A percentile compares a stretch with the other conserved stretches of the same genome.
Conservation (phyloP, 805 yeast species). For the Barnettozyma californica region DNA sequence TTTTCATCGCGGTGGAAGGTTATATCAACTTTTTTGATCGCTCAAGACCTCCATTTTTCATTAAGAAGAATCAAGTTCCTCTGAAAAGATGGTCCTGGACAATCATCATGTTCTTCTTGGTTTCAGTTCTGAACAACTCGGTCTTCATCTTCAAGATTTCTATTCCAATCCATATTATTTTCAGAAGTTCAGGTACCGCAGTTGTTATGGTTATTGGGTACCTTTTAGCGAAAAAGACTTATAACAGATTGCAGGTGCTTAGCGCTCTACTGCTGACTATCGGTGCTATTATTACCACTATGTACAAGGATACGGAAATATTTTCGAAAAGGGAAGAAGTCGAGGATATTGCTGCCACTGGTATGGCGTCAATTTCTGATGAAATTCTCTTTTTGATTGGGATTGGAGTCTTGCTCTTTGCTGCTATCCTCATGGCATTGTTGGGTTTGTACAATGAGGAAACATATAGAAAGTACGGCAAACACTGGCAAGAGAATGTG, state of each 20-base stretch:
- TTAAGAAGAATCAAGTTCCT: constrained; percentile 37
- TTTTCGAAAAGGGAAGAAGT: constrained; percentile 15
- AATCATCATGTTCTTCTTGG: constrained; percentile 43
- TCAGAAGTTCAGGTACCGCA: constrained; percentile 58
- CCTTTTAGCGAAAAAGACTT: constrained; percentile 39
- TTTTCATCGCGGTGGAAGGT: constrained; percentile 43
- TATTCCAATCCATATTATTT: constrained; percentile 60
- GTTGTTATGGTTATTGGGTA: constrained; percentile 53
- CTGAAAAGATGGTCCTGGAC: constrained; percentile 37
- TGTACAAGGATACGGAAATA: constrained; percentile 28
- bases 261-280: constrained; percentile 46
- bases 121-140: constrained; percentile 49
- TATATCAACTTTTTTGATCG: constrained; percentile 31
- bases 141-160: constrained; percentile 53
- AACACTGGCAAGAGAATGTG: constrained; percentile 59
- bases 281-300: constrained; percentile 46
- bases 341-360: not conserved
- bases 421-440: constrained; percentile 49
- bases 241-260: constrained; percentile 38
- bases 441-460: constrained; percentile 54
- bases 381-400: constrained; percentile 24
- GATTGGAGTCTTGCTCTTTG: constrained; percentile 34
- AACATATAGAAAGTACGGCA: constrained; percentile 45
- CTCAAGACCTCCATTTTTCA: constrained; percentile 25
- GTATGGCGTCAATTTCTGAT: constrained; percentile 7